Evolutionary conservation across 208 protist species (phyloP).

Genomic region (Leishmania martiniquensis): DNA sequence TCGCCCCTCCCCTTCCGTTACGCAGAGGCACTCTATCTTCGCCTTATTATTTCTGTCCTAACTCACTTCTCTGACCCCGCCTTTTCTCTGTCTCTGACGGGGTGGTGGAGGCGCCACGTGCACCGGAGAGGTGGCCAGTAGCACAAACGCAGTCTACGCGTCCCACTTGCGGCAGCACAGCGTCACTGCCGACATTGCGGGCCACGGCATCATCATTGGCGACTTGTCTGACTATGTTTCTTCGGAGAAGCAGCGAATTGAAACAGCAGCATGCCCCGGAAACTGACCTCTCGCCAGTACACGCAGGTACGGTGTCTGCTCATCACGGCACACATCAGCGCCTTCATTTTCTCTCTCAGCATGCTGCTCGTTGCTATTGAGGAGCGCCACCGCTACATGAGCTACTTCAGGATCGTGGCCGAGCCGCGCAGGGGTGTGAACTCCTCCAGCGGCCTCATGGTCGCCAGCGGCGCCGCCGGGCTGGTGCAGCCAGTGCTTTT

Average conservation of each 20-base stretch:
- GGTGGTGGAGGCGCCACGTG: background rate
- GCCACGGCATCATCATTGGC: background rate
- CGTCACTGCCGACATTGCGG: background rate
- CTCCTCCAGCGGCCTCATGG: background rate
- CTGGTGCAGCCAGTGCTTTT: slow-evolving; percentile 7
- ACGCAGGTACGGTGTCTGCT: background rate
- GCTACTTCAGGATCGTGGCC: background rate
- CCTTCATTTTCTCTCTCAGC: background rate
- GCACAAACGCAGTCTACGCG: background rate
- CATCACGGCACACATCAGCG: background rate
- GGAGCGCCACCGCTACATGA: background rate
- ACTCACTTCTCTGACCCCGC: background rate
- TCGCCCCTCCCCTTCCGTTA: background rate
- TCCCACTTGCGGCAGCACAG: background rate
- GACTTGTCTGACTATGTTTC: background rate
- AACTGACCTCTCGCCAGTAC: slow-evolving; percentile 11
- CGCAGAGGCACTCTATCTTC: background rate
- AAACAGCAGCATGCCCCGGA: background rate
- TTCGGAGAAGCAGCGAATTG: background rate
- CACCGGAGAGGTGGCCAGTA: background rate
- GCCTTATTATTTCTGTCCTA: background rate
- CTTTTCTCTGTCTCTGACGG: background rate
- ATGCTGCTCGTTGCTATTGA: background rate
- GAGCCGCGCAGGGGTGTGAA: background rate
- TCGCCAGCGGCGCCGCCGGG: background rate